phyloP scores from a whole-genome alignment of 2,329 filamentous ascomycete species.

The Pestalotiopsis sp. region DNA sequence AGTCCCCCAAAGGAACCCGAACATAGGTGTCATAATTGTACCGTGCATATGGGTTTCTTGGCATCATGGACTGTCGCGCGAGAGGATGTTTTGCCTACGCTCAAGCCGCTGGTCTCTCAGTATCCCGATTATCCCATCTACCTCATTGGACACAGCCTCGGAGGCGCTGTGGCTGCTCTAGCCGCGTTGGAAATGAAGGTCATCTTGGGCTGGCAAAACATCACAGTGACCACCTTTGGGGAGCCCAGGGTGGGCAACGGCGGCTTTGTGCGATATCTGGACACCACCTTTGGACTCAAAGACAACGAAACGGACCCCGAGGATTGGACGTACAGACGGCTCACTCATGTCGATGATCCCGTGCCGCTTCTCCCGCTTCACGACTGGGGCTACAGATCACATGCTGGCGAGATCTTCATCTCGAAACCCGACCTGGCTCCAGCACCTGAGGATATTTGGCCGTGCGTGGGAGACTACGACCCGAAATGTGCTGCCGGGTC shows the following conservation, averaged over 20 bases:
- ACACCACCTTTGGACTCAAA: constrained; percentile 52
- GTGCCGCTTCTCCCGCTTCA: constrained; percentile 83
- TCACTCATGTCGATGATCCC: constrained; percentile 87
- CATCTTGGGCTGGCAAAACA: constrained; percentile 73
- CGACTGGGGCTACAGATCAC: constrained; percentile 87
- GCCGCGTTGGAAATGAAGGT: constrained; percentile 79
- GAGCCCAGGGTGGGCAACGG: constrained; percentile 73
- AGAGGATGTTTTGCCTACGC: constrained; percentile 66
- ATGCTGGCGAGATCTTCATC: constrained; percentile 89
- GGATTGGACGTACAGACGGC: constrained; percentile 64
- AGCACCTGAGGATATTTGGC: constrained; percentile 65
- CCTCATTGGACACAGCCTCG: constrained; percentile 88
- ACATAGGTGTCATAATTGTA: constrained; percentile 79
- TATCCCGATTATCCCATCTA: constrained; percentile 76
- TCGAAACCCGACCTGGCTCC: constrained; percentile 72
- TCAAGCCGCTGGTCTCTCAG: constrained; percentile 60
- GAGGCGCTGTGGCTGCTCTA: constrained; percentile 87
- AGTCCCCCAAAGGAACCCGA: constrained; percentile 38
- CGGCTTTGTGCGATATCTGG: constrained; percentile 58
- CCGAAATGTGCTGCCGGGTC: constrained; percentile 69
- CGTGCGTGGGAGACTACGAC: constrained; percentile 76
- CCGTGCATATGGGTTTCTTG: constrained; percentile 90
- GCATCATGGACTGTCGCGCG: constrained; percentile 81
- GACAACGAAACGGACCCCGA: constrained; percentile 34
- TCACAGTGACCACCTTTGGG: constrained; percentile 87